Conservation (phyloP, 2,329 filamentous ascomycete species). For the Colletotrichum lindemuthianum region DNA sequence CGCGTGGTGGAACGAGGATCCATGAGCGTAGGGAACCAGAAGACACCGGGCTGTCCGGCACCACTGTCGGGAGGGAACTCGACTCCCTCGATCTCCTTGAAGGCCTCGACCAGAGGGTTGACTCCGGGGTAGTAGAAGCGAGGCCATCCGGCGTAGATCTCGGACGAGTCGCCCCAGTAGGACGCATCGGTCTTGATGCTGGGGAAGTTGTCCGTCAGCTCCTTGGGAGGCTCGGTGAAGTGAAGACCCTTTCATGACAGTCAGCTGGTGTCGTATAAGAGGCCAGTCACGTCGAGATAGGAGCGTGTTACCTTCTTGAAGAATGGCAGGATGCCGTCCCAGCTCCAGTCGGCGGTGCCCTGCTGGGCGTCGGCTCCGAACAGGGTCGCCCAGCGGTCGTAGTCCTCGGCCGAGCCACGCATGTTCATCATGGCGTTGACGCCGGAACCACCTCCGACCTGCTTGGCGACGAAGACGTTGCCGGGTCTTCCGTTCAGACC, state of each 20-base stretch:
- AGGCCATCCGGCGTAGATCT: constrained; percentile 50
- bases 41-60: constrained; percentile 51
- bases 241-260: constrained; percentile 16
- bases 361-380: constrained; percentile 48
- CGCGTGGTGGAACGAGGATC: constrained; percentile 47
- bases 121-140: constrained; percentile 49
- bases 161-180: constrained; percentile 51
- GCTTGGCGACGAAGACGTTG: constrained; percentile 20
- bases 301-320: constrained; percentile 50
- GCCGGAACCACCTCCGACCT: constrained; percentile 34
- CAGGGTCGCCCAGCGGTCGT: constrained; percentile 45
- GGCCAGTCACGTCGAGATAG: too few relatives aligned
- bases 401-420: constrained; percentile 33
- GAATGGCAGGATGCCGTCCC: constrained; percentile 51
- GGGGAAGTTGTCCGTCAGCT: constrained; percentile 39
- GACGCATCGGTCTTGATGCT: constrained; percentile 45
- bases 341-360: constrained; percentile 46
- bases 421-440: constrained; percentile 37
- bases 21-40: constrained; percentile 55
- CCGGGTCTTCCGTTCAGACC: constrained; percentile 17
- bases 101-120: constrained; percentile 47
- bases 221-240: constrained; percentile 31
- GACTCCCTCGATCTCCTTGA: constrained; percentile 50
- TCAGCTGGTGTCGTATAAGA: neutral
- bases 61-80: constrained; percentile 52